These are phyloP conservation scores for Wallacemonas sp. DNA, from an alignment of 208 protist genomes.

Conservation along the genomic window DNA sequence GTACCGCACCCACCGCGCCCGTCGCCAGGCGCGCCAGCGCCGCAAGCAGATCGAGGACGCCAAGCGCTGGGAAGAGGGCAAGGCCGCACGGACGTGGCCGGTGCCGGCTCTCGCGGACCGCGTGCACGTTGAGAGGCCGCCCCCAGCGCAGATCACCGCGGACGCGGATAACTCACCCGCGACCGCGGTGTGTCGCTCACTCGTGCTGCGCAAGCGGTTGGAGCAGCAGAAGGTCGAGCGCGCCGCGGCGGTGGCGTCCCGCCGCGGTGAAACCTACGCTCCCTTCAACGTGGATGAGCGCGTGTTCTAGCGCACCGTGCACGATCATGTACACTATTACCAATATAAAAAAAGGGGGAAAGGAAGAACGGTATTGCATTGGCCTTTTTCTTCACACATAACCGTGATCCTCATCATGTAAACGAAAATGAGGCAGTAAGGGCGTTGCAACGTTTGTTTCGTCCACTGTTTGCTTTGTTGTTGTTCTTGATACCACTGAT, in stretches of 20 bases:
- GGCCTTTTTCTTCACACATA: not conserved
- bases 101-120: not conserved
- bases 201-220: not conserved
- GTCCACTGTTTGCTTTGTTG: too few relatives aligned
- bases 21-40: slow-evolving; percentile 3
- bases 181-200: slow-evolving; percentile 1
- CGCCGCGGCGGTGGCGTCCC: not conserved
- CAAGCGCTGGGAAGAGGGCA: not conserved
- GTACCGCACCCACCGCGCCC: slow-evolving; percentile 45
- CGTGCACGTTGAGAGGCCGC: not conserved
- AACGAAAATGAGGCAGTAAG: too few relatives aligned
- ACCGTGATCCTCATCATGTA: too few relatives aligned
- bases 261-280: slow-evolving; percentile 18
- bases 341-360: not conserved
- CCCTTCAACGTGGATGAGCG: slow-evolving; percentile 20
- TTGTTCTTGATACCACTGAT: too few relatives aligned
- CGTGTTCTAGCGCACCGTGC: slow-evolving; percentile 11
- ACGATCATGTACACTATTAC: slow-evolving; percentile 1
- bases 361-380: too few relatives aligned
- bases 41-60: not conserved
- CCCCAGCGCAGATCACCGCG: not conserved
- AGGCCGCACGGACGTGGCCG: not conserved
- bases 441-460: too few relatives aligned
- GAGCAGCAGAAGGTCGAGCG: slow-evolving; percentile 6
- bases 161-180: not conserved